A percentile compares a stretch with the other conserved stretches of the same genome.
Evolutionary conservation across 257 asterid genomes (phyloP).

Genomic region (Penstemon eatonii): DNA sequence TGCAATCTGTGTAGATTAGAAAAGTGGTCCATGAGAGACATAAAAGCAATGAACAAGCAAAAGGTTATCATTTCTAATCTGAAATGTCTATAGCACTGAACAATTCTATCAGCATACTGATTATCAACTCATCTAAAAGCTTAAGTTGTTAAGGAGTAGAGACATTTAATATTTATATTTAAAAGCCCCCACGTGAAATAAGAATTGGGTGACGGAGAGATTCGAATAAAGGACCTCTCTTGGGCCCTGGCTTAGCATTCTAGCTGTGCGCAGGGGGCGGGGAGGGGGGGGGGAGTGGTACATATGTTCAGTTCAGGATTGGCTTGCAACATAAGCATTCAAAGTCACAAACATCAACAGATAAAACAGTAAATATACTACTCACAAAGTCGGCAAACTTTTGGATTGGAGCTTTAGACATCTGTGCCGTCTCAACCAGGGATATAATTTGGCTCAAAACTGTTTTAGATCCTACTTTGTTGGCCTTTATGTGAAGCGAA

Average conservation of each 20-base stretch:
- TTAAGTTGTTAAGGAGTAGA: too few relatives aligned
- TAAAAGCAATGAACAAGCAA: constrained; percentile 11
- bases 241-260: background rate
- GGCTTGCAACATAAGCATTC: constrained; percentile 19
- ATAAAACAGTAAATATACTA: constrained; percentile 25
- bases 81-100: background rate
- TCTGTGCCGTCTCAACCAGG: constrained; percentile 98
- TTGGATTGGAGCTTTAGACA: constrained; percentile 99
- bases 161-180: too few relatives aligned
- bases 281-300: background rate
- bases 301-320: constrained; percentile 1
- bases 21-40: constrained; percentile 21
- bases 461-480: constrained; percentile 90
- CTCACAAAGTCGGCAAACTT: constrained; percentile 95
- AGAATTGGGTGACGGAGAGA: too few relatives aligned
- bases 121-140: too few relatives aligned
- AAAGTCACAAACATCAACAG: constrained; percentile 17
- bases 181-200: too few relatives aligned
- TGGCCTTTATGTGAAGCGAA: constrained; percentile 80
- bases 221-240: too few relatives aligned
- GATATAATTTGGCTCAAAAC: constrained; percentile 95
- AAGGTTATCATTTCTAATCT: background rate
- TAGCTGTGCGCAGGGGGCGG: background rate
- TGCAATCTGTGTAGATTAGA: constrained; percentile 64
- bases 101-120: background rate